Evolutionary conservation across 345 rosid species (phyloP).

Genomic region (Citropsis articulata): DNA sequence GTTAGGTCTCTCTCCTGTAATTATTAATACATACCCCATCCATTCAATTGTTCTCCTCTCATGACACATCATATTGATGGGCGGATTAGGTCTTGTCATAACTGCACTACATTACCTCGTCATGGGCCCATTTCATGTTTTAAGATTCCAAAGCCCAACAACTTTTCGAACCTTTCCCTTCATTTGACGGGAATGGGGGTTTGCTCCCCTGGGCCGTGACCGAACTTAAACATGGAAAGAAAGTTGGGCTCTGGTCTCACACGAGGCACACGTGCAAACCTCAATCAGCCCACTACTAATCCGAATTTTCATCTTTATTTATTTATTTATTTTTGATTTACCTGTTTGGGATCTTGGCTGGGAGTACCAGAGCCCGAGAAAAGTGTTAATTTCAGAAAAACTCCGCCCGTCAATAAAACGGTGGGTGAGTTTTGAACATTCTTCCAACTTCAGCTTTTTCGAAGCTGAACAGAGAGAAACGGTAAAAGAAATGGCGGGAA

Average conservation of each 20-base stretch:
- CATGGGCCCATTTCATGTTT: background rate
- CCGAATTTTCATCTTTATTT: too few relatives aligned
- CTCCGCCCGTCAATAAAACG: background rate
- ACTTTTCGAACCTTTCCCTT: background rate
- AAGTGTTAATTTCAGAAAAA: background rate
- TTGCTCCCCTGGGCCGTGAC: background rate
- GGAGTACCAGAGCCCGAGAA: too few relatives aligned
- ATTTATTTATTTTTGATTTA: too few relatives aligned
- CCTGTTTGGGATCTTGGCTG: too few relatives aligned
- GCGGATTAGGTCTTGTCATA: too few relatives aligned
- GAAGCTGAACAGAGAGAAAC: background rate
- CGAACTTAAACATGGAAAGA: background rate
- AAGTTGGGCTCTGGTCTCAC: background rate
- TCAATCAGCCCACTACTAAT: too few relatives aligned
- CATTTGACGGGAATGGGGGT: too few relatives aligned
- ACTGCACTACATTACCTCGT: too few relatives aligned
- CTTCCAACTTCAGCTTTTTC: background rate
- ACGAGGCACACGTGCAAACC: background rate
- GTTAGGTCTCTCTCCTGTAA: too few relatives aligned
- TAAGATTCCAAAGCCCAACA: background rate
- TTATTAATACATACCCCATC: too few relatives aligned
- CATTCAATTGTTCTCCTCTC: too few relatives aligned
- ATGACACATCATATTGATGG: too few relatives aligned
- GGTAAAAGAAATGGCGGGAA: slow-evolving; percentile 29
- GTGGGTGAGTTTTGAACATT: background rate